Base-by-base conservation (phyloP, 495 filamentous ascomycete genomes). In the Penicillium diatomitis region DNA sequence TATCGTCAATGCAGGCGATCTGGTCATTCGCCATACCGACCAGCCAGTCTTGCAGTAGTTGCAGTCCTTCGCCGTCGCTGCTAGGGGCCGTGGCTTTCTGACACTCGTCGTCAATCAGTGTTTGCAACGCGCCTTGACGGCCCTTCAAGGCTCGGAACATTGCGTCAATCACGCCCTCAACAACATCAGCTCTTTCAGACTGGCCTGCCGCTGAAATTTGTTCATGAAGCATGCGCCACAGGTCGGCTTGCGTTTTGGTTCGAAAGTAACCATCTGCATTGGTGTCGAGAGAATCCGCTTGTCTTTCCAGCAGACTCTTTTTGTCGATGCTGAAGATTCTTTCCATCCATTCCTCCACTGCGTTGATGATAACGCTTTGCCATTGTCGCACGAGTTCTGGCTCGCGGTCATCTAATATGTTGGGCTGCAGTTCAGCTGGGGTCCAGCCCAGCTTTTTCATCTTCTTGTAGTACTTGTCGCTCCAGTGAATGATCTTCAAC, bases 21-120 rank as follows among this genome's bases (percentile, higher is more conserved):
- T 99, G 92, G 66, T 99, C 92, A 67, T 97, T 99, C 50, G 92
- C 92, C 44, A 94, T 86, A n/a, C 91, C 90, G 27, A 97, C 79
- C 38, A 97, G 80, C 86, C 90, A 97, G 65, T 95, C 90, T 68
- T 95, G 88, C 32, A 95, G 66, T 6, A 81, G 65, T 58, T 87
- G 84, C 43, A 94, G 77, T 4, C 87, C 86, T 51, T 97, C 94
- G 12, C 87, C 83, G 8, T 82, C 74, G 6, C 69, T 65, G 38
- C 69, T 73, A 29, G 78, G 76, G 6, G 65, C 62, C 52, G 80
- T 77, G 61, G 87, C 88, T 55, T 79, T 87, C 33, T 73, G 70
- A 12, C 82, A 80, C 63, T 99, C 92, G n/a, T 88, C 85, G 41
- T 95, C 87, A 40, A 95, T 78, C 63, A 96, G 81, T 39, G 79